Conservation (phyloP, 1,284 basidiomycete genomes). For the Xerocomus nothofagi region DNA sequence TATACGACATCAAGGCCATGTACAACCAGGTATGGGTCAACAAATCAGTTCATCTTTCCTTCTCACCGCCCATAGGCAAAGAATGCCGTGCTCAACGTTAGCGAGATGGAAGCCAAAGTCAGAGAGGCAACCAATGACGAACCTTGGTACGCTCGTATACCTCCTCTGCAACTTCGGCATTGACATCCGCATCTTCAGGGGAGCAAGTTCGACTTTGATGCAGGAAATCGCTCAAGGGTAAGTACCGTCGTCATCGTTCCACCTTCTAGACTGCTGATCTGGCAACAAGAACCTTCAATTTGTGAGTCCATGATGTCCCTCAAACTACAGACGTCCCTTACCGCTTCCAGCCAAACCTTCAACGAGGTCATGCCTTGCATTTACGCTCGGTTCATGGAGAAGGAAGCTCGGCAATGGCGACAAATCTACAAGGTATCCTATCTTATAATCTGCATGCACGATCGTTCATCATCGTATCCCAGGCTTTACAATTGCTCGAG, state of each 20-base stretch:
- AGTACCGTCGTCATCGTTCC: conserved; percentile 31
- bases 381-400: conserved; percentile 94
- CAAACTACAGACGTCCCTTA: conserved; percentile 13
- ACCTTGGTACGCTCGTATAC: conserved; percentile 69
- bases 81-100: conserved; percentile 91
- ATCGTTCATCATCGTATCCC: conserved; percentile 5
- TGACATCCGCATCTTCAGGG: conserved; percentile 56
- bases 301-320: conserved; percentile 53
- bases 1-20: conserved; percentile 93
- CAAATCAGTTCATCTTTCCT: background rate
- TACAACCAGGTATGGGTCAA: conserved; percentile 79
- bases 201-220: conserved; percentile 97
- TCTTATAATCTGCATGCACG: background rate
- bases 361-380: conserved; percentile 99
- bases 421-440: conserved; percentile 92
- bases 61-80: conserved; percentile 57
- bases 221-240: conserved; percentile 97
- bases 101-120: conserved; percentile 98
- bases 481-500: conserved; percentile 93
- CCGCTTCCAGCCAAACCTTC: conserved; percentile 79
- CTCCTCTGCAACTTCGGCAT: background rate
- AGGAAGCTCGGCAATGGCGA: conserved; percentile 97
- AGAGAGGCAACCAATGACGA: conserved; percentile 98
- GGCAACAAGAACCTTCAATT: conserved; percentile 79
- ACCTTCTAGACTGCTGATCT: conserved; percentile 9